phyloP scores from a whole-genome alignment of 2,329 filamentous ascomycete genomes.

The Monosporascus sp. region DNA sequence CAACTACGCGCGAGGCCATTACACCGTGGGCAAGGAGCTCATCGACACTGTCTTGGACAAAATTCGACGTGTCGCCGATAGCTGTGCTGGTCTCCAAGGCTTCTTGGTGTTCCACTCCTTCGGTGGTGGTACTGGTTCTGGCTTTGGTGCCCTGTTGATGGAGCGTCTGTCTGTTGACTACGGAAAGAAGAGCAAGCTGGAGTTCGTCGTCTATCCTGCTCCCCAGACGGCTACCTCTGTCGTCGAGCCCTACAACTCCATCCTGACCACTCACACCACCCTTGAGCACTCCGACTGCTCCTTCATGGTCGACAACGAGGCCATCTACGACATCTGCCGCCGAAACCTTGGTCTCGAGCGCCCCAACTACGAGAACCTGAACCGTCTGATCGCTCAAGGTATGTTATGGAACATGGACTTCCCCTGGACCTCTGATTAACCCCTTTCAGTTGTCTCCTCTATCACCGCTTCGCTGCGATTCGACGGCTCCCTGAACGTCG shows the following conservation, averaged over 20 bases:
- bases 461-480: slow-evolving; percentile 98
- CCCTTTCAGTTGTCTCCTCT: slow-evolving; percentile 76
- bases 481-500: slow-evolving; percentile 97
- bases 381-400: slow-evolving; percentile 97
- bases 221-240: slow-evolving; percentile 96
- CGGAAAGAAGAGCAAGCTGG: slow-evolving; percentile 99
- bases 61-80: slow-evolving; percentile 94
- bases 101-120: slow-evolving; percentile 99
- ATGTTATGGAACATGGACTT: slow-evolving; percentile 22
- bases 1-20: slow-evolving; percentile 99
- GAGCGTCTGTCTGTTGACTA: slow-evolving; percentile 98
- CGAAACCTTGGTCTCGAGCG: slow-evolving; percentile 96
- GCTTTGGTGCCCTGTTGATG: slow-evolving; percentile 97
- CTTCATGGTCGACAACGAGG: slow-evolving; percentile 99
- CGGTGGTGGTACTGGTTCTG: slow-evolving; percentile 96
- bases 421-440: slow-evolving; percentile 21
- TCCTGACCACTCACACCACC: slow-evolving; percentile 97
- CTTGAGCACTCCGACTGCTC: slow-evolving; percentile 99
- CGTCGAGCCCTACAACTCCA: slow-evolving; percentile 99
- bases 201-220: slow-evolving; percentile 98
- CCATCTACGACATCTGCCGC: slow-evolving; percentile 99
- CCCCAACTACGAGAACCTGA: slow-evolving; percentile 97
- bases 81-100: slow-evolving; percentile 95
- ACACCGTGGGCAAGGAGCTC: slow-evolving; percentile 99
- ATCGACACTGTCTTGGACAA: slow-evolving; percentile 98